A percentile compares a stretch with the other conserved stretches of the same genome.
Conservation (phyloP, 176 grass and related monocot species). For the Lolium rigidum region DNA sequence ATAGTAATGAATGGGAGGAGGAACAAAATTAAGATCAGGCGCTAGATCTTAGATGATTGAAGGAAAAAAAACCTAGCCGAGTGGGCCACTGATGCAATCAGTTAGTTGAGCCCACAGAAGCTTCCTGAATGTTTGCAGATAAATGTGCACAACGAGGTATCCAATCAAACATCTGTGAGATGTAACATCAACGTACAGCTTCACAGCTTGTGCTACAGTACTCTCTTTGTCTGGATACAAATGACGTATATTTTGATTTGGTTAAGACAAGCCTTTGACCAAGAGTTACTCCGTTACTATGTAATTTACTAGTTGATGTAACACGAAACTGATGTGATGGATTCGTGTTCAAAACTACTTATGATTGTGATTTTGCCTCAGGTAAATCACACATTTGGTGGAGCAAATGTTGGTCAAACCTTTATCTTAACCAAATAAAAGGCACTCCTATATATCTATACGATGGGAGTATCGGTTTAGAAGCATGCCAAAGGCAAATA, state of each 20-base stretch:
- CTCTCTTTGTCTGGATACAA: background rate
- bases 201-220: background rate
- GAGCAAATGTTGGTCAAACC: background rate
- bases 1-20: conserved; percentile 29
- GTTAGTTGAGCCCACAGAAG: conserved; percentile 17
- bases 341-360: background rate
- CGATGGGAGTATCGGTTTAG: background rate
- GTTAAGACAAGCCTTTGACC: background rate
- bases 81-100: conserved; percentile 17
- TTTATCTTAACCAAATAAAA: background rate
- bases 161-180: conserved; percentile 9
- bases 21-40: conserved; percentile 38
- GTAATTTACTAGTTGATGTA: background rate
- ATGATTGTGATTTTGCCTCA: background rate
- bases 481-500: background rate
- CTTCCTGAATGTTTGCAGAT: conserved; percentile 23
- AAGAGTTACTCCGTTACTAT: background rate
- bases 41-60: conserved; percentile 13
- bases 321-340: background rate
- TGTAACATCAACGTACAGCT: background rate
- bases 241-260: background rate
- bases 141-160: background rate
- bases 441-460: background rate
- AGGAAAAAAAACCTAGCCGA: conserved; percentile 32
- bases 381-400: background rate